Base-by-base conservation (phyloP, 768 basidiomycete genomes). In the Rickenella mellea region DNA sequence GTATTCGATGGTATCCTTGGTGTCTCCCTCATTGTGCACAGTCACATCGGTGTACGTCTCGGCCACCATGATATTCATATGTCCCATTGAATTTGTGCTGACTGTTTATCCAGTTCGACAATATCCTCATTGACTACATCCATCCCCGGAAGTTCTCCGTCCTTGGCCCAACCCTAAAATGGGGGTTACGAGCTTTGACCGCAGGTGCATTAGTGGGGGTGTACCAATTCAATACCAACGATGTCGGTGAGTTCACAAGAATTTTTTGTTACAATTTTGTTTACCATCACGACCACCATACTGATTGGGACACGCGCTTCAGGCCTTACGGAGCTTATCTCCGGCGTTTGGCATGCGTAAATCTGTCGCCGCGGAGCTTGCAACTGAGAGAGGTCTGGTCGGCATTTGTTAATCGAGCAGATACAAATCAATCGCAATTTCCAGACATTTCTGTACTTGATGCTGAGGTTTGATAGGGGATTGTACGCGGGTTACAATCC, bases 211-310 rank as follows among this genome's bases (percentile, higher is more conserved):
- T 92, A 40, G 78, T 90, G 33, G 94, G 96, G 12, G 75, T 97
- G 5, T 99, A 96, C 67, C 85, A 96, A 62, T 97, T 98, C 71
- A 97, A 98, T 68, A 97, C 96, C 31, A 91, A 94, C 57, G 94
- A 98, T 58, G 80, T 99, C 48, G 93, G 96, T 96, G 52, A 51
- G 86, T 24, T 35, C 8, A 24, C 15, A 14, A 24, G 10, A 8
- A 40, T 19, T 6, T 35, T 15, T 5, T 31, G 32, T 25, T 17
- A 36, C 27, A 43, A 40, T 17, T 47, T n/a, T 44, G 22, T 31
- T 39, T 45, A 41, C 45, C 36, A 40, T 52, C 47, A 51, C 47
- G 19, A 48, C 48, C 26, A 53, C 45, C 38, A 45, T 48, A 6
- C 27, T 31, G 28, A 25, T n/a, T 21, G 39, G 28, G 25, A 6